phyloP scores from a whole-genome alignment of 2,329 filamentous ascomycete species.

The Hymenoscyphus albidus region DNA sequence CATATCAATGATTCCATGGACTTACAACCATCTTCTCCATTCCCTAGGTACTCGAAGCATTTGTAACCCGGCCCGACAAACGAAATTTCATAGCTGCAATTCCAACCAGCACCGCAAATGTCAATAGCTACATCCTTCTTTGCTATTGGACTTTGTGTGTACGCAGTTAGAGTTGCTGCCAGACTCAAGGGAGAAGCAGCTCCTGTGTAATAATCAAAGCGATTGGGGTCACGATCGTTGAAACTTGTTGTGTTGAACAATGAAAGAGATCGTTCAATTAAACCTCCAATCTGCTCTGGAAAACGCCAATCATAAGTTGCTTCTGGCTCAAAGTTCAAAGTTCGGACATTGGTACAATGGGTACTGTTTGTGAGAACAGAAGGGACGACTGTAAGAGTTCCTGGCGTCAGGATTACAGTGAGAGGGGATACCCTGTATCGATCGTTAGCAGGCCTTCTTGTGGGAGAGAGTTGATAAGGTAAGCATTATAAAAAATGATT shows the following conservation, averaged over 20 bases:
- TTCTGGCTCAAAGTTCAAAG: slow-evolving; percentile 8
- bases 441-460: not conserved
- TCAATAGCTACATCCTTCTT: not conserved
- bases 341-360: slow-evolving; percentile 1
- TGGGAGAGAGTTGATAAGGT: not conserved
- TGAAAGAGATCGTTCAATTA: not conserved
- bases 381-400: slow-evolving; percentile 6
- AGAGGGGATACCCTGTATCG: slow-evolving; percentile 5
- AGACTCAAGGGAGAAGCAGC: not conserved
- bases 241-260: slow-evolving; percentile 4
- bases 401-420: slow-evolving; percentile 8
- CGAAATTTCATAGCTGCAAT: slow-evolving; percentile 8
- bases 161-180: not conserved
- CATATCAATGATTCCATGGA: not conserved
- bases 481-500: not conserved
- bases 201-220: slow-evolving; percentile 9
- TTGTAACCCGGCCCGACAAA: slow-evolving; percentile 11
- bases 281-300: not conserved
- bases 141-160: slow-evolving; percentile 3
- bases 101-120: slow-evolving; percentile 8
- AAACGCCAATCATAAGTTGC: slow-evolving; percentile 6
- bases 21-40: not conserved
- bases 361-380: slow-evolving; percentile 2
- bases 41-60: slow-evolving; percentile 2
- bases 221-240: not conserved